Evolutionary conservation across 2,329 filamentous ascomycete genomes (phyloP).

Genomic region (Eurotiales sp.): DNA sequence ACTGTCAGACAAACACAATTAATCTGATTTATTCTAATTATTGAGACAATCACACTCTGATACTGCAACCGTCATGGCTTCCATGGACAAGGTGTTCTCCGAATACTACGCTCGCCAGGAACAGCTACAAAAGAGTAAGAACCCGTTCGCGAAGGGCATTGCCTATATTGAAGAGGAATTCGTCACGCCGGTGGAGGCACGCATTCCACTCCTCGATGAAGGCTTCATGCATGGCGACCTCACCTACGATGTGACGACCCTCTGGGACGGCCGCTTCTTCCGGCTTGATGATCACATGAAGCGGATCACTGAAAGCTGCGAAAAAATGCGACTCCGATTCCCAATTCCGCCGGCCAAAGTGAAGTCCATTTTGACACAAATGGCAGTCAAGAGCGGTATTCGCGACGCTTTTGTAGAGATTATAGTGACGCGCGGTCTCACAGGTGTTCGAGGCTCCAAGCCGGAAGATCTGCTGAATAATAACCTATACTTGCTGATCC

Average conservation of each 20-base stretch:
- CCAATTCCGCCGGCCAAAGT: constrained; percentile 42
- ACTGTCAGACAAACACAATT: no score
- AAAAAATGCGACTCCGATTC: constrained; percentile 44
- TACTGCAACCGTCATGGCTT: constrained; percentile 42
- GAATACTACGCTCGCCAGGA: constrained; percentile 33
- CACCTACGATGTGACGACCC: constrained; percentile 51
- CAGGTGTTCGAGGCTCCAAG: constrained; percentile 35
- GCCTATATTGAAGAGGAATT: constrained; percentile 47
- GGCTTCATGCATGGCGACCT: constrained; percentile 52
- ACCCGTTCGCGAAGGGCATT: constrained; percentile 43
- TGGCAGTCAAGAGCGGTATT: constrained; percentile 47
- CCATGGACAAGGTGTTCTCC: constrained; percentile 43
- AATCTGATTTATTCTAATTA: no score
- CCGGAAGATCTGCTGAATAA: constrained; percentile 33
- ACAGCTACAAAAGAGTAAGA: constrained; percentile 31
- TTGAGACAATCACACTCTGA: no score
- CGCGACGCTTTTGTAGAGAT: constrained; percentile 50
- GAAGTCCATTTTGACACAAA: constrained; percentile 39
- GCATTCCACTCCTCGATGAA: constrained; percentile 50
- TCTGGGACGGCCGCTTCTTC: constrained; percentile 53
- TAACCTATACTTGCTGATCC: constrained; percentile 48
- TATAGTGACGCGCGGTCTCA: constrained; percentile 50
- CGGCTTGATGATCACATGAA: constrained; percentile 49
- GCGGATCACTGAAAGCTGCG: constrained; percentile 44
- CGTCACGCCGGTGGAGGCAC: constrained; percentile 44